phyloP scores from a whole-genome alignment of 2,329 filamentous ascomycete genomes.

The Fusarium pseudoanthophilum region DNA sequence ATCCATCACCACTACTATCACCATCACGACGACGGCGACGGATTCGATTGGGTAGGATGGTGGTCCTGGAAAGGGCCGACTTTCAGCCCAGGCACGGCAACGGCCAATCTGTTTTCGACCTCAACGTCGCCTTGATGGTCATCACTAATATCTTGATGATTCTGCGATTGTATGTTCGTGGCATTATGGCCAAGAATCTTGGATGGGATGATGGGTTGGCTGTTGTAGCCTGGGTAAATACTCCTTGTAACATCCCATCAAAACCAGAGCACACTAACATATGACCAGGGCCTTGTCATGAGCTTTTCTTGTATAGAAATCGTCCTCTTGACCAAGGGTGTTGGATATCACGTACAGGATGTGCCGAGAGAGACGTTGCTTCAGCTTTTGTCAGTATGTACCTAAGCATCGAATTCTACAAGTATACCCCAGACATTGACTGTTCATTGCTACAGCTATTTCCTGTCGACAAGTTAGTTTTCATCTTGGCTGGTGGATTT shows the following conservation, averaged over 20 bases:
- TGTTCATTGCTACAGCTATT: conserved; percentile 3
- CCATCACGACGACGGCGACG: conserved; percentile 26
- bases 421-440: not conserved
- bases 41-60: conserved; percentile 20
- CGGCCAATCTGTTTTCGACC: conserved; percentile 24
- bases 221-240: conserved; percentile 34
- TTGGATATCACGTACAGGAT: conserved; percentile 27
- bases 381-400: conserved; percentile 35
- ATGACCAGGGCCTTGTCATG: conserved; percentile 21
- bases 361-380: conserved; percentile 18
- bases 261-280: not conserved
- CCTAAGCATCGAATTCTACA: not conserved
- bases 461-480: conserved; percentile 35
- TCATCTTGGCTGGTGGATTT: conserved; percentile 34
- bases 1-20: conserved; percentile 33
- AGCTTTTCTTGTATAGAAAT: conserved; percentile 33
- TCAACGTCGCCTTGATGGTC: conserved; percentile 38
- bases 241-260: not conserved
- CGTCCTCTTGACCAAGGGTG: conserved; percentile 25
- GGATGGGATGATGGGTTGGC: conserved; percentile 39
- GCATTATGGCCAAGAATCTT: conserved; percentile 32
- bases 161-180: conserved; percentile 36
- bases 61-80: not conserved
- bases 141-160: conserved; percentile 31
- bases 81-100: not conserved